Conservation (phyloP, 495 filamentous ascomycete genomes). For the Chaetomium cochliodes region DNA sequence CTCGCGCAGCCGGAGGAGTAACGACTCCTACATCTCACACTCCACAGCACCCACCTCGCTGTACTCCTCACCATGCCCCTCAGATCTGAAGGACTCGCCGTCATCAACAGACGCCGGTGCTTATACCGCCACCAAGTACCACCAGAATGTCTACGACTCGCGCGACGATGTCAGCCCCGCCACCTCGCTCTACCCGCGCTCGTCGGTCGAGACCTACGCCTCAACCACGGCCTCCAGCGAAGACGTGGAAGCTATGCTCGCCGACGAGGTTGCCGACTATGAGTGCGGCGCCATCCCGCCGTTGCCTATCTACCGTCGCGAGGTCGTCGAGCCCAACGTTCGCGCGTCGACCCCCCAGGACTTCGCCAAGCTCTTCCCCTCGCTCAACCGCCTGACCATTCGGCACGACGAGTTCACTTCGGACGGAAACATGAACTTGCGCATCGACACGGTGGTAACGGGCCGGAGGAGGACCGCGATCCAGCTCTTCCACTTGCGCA, state of each 20-base stretch:
- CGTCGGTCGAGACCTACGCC: constrained; percentile 76
- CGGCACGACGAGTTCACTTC: constrained; percentile 87
- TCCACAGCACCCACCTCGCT: constrained; percentile 66
- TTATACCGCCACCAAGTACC: constrained; percentile 27
- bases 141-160: constrained; percentile 35
- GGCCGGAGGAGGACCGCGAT: constrained; percentile 62
- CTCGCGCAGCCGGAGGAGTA: constrained; percentile 55
- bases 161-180: constrained; percentile 49
- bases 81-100: constrained; percentile 41
- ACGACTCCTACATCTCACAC: constrained; percentile 62
- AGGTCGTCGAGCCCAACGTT: constrained; percentile 59
- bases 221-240: constrained; percentile 68
- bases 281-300: constrained; percentile 44
- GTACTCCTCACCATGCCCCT: constrained; percentile 57
- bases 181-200: constrained; percentile 54
- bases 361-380: constrained; percentile 87
- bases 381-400: constrained; percentile 73
- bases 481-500: constrained; percentile 90
- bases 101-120: constrained; percentile 34
- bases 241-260: constrained; percentile 59
- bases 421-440: constrained; percentile 97
- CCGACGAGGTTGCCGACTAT: constrained; percentile 46
- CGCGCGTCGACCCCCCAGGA: constrained; percentile 75
- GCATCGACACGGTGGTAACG: constrained; percentile 74
- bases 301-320: constrained; percentile 60